These are phyloP conservation scores for Trichoderma endophyticum DNA, from an alignment of 2,329 filamentous ascomycete species.

Conservation along the genomic window DNA sequence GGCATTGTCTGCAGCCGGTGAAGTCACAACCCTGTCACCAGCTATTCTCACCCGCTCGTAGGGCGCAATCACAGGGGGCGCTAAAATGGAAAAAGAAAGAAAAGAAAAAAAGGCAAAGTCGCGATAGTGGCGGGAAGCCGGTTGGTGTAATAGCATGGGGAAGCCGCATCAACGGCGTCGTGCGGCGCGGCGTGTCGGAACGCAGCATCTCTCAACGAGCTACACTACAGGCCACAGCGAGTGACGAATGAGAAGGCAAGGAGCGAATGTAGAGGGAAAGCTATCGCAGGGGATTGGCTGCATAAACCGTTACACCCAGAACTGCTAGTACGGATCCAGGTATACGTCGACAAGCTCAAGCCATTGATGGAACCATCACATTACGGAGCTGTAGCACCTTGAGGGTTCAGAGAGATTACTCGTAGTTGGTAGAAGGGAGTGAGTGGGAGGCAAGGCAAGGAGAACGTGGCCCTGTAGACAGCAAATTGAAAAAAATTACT, in stretches of 20 bases:
- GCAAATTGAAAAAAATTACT: background rate
- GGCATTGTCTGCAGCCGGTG: background rate
- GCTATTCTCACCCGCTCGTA: background rate
- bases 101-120: background rate
- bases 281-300: background rate
- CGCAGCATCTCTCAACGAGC: background rate
- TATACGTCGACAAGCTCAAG: background rate
- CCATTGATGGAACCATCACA: background rate
- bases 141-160: background rate
- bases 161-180: constrained; percentile 4
- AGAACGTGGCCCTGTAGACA: background rate
- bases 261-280: background rate
- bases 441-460: background rate
- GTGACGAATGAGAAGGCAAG: background rate
- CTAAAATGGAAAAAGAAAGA: background rate
- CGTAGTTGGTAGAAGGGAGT: background rate
- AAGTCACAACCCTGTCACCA: background rate
- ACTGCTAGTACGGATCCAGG: background rate
- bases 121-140: constrained; percentile 3
- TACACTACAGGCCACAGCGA: background rate
- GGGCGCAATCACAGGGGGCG: background rate
- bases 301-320: background rate
- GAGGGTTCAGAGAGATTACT: background rate
- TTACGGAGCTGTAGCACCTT: background rate
- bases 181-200: constrained; percentile 10